Evolutionary conservation across 169 alveolate genomes (phyloP).

Genomic region (Cryptosporidium meleagridis): DNA sequence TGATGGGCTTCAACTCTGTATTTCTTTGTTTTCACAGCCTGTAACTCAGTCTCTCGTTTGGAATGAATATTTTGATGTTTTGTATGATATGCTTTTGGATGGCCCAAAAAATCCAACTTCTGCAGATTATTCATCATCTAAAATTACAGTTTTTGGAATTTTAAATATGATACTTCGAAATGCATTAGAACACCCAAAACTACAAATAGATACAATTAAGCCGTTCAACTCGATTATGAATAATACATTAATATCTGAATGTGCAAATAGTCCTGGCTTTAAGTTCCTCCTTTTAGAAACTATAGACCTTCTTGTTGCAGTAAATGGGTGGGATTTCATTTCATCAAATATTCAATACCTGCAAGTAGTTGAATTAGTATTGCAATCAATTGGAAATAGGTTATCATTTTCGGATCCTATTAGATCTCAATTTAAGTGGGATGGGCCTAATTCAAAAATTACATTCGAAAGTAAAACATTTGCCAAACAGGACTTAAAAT

Average conservation of each 20-base stretch:
- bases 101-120: slow-evolving; percentile 36
- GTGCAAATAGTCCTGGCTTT: slow-evolving; percentile 68
- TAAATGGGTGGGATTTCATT: slow-evolving; percentile 57
- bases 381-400: slow-evolving; percentile 68
- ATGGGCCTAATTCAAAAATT: slow-evolving; percentile 35
- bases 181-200: slow-evolving; percentile 45
- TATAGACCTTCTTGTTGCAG: slow-evolving; percentile 55
- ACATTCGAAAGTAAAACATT: slow-evolving; percentile 28
- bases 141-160: slow-evolving; percentile 53
- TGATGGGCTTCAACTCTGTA: slow-evolving; percentile 53
- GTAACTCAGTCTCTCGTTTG: slow-evolving; percentile 24
- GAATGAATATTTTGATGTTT: slow-evolving; percentile 40
- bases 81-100: slow-evolving; percentile 60
- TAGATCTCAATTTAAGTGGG: slow-evolving; percentile 27
- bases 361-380: not conserved
- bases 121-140: slow-evolving; percentile 68
- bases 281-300: slow-evolving; percentile 43
- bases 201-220: slow-evolving; percentile 36
- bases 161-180: slow-evolving; percentile 38
- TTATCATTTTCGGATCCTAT: slow-evolving; percentile 20
- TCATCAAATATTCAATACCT: slow-evolving; percentile 27
- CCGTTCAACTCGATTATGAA: slow-evolving; percentile 61
- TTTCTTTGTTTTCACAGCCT: slow-evolving; percentile 62
- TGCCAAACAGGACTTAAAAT: slow-evolving; percentile 10
- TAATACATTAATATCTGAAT: slow-evolving; percentile 65